Percentiles rank a stretch among this genome's conserved stretches.
Evolutionary conservation across 176 grass and related monocot species (phyloP).

Genomic region (Chloris gayana): DNA sequence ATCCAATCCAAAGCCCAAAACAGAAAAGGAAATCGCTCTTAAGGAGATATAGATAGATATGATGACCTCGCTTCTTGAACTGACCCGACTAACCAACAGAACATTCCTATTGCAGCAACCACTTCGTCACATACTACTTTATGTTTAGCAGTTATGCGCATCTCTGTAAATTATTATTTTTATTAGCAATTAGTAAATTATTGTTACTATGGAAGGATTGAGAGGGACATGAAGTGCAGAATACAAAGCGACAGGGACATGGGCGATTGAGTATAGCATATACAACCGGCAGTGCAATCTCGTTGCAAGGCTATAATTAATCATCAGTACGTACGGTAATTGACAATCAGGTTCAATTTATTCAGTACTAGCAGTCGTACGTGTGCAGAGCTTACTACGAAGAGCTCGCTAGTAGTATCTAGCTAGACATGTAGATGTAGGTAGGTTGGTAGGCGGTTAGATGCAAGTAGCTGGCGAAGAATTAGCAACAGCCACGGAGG

Average conservation of each 20-base stretch:
- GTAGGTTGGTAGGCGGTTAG: not conserved
- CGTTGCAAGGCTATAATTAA: no score
- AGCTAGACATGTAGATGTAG: no score
- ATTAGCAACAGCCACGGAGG: not conserved
- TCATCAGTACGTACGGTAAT: no score
- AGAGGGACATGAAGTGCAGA: not conserved
- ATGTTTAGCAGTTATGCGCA: not conserved
- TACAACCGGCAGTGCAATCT: no score
- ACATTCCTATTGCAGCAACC: constrained; percentile 7
- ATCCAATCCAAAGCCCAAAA: not conserved
- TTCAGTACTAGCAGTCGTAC: not conserved
- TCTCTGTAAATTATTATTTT: constrained; percentile 13
- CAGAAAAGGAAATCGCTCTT: not conserved
- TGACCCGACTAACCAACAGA: not conserved
- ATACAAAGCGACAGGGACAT: not conserved
- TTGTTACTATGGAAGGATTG: constrained; percentile 20
- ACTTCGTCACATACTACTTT: not conserved
- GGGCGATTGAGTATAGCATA: no score
- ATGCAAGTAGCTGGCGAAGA: constrained; percentile 22
- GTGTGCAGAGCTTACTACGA: not conserved
- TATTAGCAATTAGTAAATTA: not conserved
- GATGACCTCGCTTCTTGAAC: not conserved
- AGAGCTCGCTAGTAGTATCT: not conserved
- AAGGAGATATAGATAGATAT: not conserved
- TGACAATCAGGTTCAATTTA: not conserved